Evolutionary conservation across 129 eudicot genomes (phyloP).

Genomic region (Pulicaria dysenterica): DNA sequence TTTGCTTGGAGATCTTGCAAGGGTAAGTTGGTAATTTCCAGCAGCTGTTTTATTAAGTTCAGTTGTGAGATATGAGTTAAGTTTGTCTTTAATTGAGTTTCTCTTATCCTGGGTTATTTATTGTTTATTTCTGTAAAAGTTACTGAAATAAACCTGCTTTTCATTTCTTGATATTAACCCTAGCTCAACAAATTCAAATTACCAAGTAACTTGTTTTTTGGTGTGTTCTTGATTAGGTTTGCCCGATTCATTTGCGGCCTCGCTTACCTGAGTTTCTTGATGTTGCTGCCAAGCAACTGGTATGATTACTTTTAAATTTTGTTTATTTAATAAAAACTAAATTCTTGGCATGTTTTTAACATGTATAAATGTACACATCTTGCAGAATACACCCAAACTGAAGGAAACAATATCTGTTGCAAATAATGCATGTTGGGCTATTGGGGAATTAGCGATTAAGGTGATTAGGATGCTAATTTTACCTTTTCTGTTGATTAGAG

Average conservation of each 20-base stretch:
- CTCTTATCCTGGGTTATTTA: not conserved
- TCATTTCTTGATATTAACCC: not conserved
- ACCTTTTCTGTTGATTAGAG: not conserved
- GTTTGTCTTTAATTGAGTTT: not conserved
- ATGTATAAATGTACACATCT: constrained; percentile 3
- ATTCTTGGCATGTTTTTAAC: not conserved
- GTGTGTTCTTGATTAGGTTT: constrained; percentile 58
- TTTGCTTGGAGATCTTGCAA: constrained; percentile 96
- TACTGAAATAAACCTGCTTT: constrained; percentile 14
- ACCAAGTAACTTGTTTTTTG: constrained; percentile 14
- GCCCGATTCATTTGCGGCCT: constrained; percentile 80
- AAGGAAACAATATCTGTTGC: constrained; percentile 90
- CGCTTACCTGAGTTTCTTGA: constrained; percentile 85
- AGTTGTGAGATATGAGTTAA: not conserved
- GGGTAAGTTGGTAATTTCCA: constrained; percentile 58
- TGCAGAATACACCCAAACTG: constrained; percentile 77
- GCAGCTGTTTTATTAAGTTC: not conserved
- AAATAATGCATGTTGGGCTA: constrained; percentile 99
- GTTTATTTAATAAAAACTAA: not conserved
- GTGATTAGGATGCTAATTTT: constrained; percentile 29
- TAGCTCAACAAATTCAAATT: constrained; percentile 3
- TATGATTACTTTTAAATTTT: constrained; percentile 31
- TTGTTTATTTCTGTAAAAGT: not conserved
- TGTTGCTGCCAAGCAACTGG: constrained; percentile 83
- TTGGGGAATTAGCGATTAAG: constrained; percentile 98